phyloP scores from a whole-genome alignment of 1,284 basidiomycete genomes.

The Neolentinus lepideus region DNA sequence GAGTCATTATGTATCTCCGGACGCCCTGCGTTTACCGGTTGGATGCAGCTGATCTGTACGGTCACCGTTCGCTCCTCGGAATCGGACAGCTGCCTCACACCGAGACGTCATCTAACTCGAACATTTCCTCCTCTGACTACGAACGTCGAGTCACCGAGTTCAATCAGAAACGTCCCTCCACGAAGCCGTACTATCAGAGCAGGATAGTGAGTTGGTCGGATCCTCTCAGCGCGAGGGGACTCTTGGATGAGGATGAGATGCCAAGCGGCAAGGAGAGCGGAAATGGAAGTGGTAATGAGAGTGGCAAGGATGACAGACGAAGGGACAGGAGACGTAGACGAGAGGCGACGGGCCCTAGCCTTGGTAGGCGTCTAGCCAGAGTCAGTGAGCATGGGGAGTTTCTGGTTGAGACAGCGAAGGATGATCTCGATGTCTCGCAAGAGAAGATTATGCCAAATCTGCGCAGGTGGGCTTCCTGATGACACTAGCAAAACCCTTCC shows the following conservation, averaged over 20 bases:
- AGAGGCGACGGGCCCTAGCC: not conserved
- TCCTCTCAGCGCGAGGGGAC: constrained; percentile 32
- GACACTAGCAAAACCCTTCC: not conserved
- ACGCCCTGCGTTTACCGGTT: not conserved
- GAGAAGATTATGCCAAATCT: not conserved
- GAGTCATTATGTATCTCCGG: constrained; percentile 17
- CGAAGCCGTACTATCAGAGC: constrained; percentile 21
- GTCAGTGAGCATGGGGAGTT: constrained; percentile 1
- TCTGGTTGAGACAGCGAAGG: not conserved
- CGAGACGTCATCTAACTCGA: not conserved
- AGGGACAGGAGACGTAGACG: not conserved
- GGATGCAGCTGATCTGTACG: constrained; percentile 26
- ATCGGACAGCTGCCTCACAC: constrained; percentile 14
- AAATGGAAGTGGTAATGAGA: not conserved
- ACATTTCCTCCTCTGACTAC: constrained; percentile 25
- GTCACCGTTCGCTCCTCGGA: constrained; percentile 34
- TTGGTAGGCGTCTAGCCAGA: not conserved
- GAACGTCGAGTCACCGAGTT: constrained; percentile 38
- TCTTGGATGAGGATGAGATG: constrained; percentile 16
- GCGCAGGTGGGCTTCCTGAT: not conserved
- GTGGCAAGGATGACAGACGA: not conserved
- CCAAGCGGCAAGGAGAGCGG: not conserved
- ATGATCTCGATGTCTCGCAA: not conserved
- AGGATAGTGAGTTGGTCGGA: constrained; percentile 49
- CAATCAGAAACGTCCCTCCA: constrained; percentile 33